phyloP scores from a whole-genome alignment of 2,329 filamentous ascomycete species.

The Camptophora hylomeconis region DNA sequence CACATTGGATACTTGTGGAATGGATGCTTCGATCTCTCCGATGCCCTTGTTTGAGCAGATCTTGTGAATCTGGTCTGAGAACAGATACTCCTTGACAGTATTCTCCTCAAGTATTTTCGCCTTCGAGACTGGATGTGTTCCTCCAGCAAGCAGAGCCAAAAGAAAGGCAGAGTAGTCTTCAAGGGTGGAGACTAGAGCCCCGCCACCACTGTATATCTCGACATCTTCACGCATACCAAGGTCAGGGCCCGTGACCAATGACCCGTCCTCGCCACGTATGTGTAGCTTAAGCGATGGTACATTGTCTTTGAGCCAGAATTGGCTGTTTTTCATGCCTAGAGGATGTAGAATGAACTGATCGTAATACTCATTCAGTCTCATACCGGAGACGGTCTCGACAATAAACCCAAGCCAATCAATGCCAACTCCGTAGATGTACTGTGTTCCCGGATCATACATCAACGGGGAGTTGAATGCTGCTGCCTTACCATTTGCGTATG shows the following conservation, averaged over 20 bases:
- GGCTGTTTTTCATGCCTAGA: constrained; percentile 23
- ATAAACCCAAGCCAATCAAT: constrained; percentile 39
- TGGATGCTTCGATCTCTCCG: constrained; percentile 4
- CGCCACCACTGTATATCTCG: constrained; percentile 9
- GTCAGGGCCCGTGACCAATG: constrained; percentile 1
- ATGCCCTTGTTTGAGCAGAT: constrained; percentile 6
- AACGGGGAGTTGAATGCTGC: constrained; percentile 10
- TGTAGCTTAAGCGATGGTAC: constrained; percentile 3
- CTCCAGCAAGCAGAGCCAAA: constrained; percentile 10
- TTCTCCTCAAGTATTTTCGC: constrained; percentile 11
- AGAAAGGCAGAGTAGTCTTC: constrained; percentile 13
- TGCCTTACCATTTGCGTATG: constrained; percentile 4
- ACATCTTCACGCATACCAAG: constrained; percentile 3
- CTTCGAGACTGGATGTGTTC: constrained; percentile 8
- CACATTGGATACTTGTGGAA: constrained; percentile 5
- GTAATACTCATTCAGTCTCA: constrained; percentile 33
- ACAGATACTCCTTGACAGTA: constrained; percentile 11
- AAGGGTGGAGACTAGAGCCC: constrained; percentile 10
- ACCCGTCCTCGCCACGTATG: constrained; percentile 3
- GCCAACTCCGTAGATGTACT: constrained; percentile 20
- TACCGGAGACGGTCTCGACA: constrained; percentile 31
- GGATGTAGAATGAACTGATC: constrained; percentile 34
- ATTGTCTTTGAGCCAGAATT: constrained; percentile 3
- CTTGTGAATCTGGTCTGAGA: constrained; percentile 9
- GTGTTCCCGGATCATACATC: constrained; percentile 10